These are phyloP conservation scores for Firmiana major DNA, from an alignment of 345 rosid genomes.

Conservation along the genomic window DNA sequence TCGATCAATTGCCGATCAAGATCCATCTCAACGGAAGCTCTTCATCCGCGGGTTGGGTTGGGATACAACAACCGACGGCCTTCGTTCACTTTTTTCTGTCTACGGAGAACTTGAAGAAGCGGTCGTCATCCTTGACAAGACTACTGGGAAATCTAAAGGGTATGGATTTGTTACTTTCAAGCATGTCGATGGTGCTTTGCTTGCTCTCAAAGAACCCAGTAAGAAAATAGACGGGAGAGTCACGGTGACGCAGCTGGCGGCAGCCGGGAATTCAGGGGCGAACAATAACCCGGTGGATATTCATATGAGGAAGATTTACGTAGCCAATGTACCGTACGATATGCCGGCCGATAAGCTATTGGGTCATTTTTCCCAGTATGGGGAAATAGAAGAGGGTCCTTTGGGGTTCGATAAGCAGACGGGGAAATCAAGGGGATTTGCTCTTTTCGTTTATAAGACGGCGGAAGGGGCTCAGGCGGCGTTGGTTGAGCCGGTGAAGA, in stretches of 20 bases:
- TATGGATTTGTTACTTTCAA: slow-evolving; percentile 74
- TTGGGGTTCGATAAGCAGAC: slow-evolving; percentile 83
- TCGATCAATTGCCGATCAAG: slow-evolving; percentile 57
- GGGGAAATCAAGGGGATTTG: slow-evolving; percentile 79
- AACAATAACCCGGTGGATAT: slow-evolving; percentile 40
- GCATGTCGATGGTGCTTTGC: slow-evolving; percentile 64
- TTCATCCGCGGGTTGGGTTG: slow-evolving; percentile 85
- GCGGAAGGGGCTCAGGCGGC: slow-evolving; percentile 79
- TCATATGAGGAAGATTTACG: slow-evolving; percentile 74
- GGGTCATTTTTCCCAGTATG: slow-evolving; percentile 55
- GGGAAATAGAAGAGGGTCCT: slow-evolving; percentile 90
- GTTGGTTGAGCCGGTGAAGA: slow-evolving; percentile 65
- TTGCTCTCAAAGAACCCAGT: slow-evolving; percentile 72
- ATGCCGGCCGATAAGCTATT: slow-evolving; percentile 63
- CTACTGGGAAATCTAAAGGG: slow-evolving; percentile 73
- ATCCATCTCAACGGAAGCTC: slow-evolving; percentile 70
- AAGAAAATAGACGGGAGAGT: slow-evolving; percentile 86
- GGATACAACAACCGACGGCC: slow-evolving; percentile 78
- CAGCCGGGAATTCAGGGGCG: slow-evolving; percentile 63
- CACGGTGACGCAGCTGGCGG: slow-evolving; percentile 71
- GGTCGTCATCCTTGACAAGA: slow-evolving; percentile 64
- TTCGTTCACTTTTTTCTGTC: slow-evolving; percentile 49
- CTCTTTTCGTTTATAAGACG: slow-evolving; percentile 78
- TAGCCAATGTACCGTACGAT: slow-evolving; percentile 70
- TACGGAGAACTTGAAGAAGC: slow-evolving; percentile 85